A percentile compares a stretch with the other conserved stretches of the same genome.
These are phyloP conservation scores for Candida peoriensis DNA, from an alignment of 805 yeast species.

Conservation along the genomic window DNA sequence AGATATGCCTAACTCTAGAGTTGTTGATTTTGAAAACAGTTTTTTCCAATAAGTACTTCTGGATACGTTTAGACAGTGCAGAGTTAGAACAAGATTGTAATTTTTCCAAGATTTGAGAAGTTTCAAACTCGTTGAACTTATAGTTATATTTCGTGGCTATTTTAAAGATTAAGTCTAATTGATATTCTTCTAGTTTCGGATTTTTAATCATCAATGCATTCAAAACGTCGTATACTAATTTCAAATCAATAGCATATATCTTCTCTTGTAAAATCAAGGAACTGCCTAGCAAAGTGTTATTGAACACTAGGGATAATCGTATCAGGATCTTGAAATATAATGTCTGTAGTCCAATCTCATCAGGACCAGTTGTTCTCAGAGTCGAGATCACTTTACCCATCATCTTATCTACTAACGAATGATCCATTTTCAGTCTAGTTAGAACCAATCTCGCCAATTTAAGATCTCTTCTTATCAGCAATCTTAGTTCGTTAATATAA, in stretches of 20 bases:
- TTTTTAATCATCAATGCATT: slow-evolving; percentile 12
- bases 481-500: not conserved
- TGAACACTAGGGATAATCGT: not conserved
- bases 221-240: slow-evolving; percentile 4
- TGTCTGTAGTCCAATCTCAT: not conserved
- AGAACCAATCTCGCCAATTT: no score
- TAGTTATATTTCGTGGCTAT: slow-evolving; percentile 7
- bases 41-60: slow-evolving; percentile 9
- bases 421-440: slow-evolving; percentile 2
- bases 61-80: slow-evolving; percentile 5
- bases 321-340: not conserved
- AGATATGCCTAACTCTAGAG: slow-evolving; percentile 5
- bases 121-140: slow-evolving; percentile 12
- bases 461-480: no score
- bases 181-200: slow-evolving; percentile 18
- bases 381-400: not conserved
- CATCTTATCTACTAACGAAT: not conserved
- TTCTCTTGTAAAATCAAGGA: not conserved
- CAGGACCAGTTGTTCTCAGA: not conserved
- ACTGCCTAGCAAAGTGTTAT: slow-evolving; percentile 1
- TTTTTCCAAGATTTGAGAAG: slow-evolving; percentile 11
- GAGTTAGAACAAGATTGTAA: slow-evolving; percentile 7
- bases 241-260: not conserved
- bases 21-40: slow-evolving; percentile 5
- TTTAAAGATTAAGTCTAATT: slow-evolving; percentile 14